These are phyloP conservation scores for Anisogramma anomala DNA, from an alignment of 2,329 filamentous ascomycete species.

Conservation along the genomic window DNA sequence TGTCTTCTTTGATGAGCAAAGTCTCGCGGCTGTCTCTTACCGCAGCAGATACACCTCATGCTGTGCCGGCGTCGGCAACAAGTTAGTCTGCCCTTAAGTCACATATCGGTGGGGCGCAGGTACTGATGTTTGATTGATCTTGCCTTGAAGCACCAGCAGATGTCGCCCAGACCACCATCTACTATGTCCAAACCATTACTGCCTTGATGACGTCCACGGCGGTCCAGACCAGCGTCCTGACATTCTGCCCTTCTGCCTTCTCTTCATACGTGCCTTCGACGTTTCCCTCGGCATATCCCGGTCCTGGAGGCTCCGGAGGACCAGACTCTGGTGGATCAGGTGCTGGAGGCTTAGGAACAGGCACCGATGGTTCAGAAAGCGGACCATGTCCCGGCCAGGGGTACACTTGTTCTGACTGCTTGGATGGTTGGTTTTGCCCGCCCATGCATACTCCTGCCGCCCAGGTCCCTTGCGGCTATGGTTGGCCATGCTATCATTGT, in stretches of 20 bases:
- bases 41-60: background rate
- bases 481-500: conserved; percentile 14
- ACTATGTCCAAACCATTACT: conserved; percentile 14
- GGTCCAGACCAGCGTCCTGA: conserved; percentile 3
- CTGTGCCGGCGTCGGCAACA: background rate
- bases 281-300: background rate
- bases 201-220: conserved; percentile 11
- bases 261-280: background rate
- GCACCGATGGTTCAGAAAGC: background rate
- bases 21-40: conserved; percentile 11
- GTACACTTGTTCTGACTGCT: conserved; percentile 13
- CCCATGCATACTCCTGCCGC: conserved; percentile 12
- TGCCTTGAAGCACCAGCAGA: background rate
- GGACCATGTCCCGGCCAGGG: conserved; percentile 12
- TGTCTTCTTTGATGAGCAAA: conserved; percentile 12
- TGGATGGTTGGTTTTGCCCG: conserved; percentile 14
- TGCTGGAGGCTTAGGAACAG: background rate
- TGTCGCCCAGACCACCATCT: conserved; percentile 11
- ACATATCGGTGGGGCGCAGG: too few species aligned
- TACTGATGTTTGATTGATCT: too few species aligned
- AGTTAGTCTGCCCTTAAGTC: too few species aligned
- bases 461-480: conserved; percentile 12
- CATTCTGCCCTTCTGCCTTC: background rate
- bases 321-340: background rate
- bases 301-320: background rate